Evolutionary conservation across 1,139 yeast species (phyloP).

Genomic region (Diutina catenulata): DNA sequence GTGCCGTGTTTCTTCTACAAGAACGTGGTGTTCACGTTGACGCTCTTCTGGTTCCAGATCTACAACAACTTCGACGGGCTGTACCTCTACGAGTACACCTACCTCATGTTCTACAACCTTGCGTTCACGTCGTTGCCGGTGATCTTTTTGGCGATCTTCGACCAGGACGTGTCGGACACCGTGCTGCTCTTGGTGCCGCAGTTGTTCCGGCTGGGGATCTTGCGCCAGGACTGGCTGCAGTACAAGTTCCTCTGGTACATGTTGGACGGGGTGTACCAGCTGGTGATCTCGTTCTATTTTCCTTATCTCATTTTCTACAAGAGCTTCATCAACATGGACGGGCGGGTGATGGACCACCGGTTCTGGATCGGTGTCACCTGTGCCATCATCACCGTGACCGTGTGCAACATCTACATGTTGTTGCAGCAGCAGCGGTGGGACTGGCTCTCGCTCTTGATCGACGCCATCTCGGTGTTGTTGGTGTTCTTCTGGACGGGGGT

Average conservation of each 20-base stretch:
- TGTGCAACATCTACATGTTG: slow-evolving; percentile 43
- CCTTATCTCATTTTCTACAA: slow-evolving; percentile 38
- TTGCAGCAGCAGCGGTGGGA: slow-evolving; percentile 53
- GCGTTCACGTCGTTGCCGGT: slow-evolving; percentile 56
- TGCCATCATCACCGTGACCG: slow-evolving; percentile 35
- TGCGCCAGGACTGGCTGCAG: slow-evolving; percentile 42
- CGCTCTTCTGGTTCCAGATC: slow-evolving; percentile 53
- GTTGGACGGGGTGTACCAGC: slow-evolving; percentile 49
- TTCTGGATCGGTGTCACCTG: slow-evolving; percentile 46
- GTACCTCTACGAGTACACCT: slow-evolving; percentile 49
- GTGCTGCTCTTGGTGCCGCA: slow-evolving; percentile 49
- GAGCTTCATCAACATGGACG: slow-evolving; percentile 36
- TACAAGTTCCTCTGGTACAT: slow-evolving; percentile 42
- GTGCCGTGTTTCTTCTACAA: slow-evolving; percentile 55
- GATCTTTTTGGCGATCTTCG: slow-evolving; percentile 45
- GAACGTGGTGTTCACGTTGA: slow-evolving; percentile 47
- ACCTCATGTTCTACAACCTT: slow-evolving; percentile 52
- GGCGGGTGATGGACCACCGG: slow-evolving; percentile 42
- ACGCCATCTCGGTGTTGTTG: slow-evolving; percentile 36
- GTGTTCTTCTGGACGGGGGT: slow-evolving; percentile 55
- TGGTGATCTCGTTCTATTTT: slow-evolving; percentile 43
- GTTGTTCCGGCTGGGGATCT: slow-evolving; percentile 42
- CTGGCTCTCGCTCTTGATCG: slow-evolving; percentile 39
- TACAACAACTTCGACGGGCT: slow-evolving; percentile 50
- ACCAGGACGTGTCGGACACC: slow-evolving; percentile 50